phyloP scores from a whole-genome alignment of 768 basidiomycete genomes.

The Boletus subcaerulescens region DNA sequence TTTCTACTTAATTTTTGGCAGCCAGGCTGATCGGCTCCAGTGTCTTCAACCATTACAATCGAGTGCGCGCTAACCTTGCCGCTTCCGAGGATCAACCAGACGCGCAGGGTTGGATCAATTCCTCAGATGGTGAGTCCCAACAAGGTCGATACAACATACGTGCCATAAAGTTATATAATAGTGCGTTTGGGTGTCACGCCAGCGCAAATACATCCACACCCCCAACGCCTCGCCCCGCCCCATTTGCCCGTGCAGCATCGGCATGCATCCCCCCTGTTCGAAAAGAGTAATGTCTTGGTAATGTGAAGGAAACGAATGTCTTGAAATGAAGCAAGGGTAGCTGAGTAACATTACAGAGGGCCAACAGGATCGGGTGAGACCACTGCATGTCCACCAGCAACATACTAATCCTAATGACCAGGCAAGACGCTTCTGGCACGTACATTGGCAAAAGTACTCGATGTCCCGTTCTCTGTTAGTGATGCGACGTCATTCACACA shows the following conservation, averaged over 20 bases:
- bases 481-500: constrained; percentile 96
- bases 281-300: constrained; percentile 95
- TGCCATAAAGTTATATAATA: constrained; percentile 13
- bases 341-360: constrained; percentile 45
- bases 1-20: neutral
- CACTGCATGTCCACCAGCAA: constrained; percentile 11
- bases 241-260: constrained; percentile 38
- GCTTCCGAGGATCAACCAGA: constrained; percentile 40
- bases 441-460: constrained; percentile 86
- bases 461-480: constrained; percentile 91
- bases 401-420: constrained; percentile 21
- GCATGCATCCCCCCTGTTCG: constrained; percentile 60
- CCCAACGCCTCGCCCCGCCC: constrained; percentile 36
- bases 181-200: constrained; percentile 44
- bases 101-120: constrained; percentile 25
- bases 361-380: constrained; percentile 80
- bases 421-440: constrained; percentile 91
- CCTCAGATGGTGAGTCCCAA: constrained; percentile 30
- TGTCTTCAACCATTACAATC: constrained; percentile 94
- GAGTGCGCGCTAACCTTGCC: constrained; percentile 69
- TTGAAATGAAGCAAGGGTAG: neutral
- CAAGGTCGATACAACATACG: neutral
- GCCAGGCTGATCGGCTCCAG: constrained; percentile 37
- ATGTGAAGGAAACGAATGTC: constrained; percentile 51
- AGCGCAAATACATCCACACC: constrained; percentile 64